A percentile compares a stretch with the other conserved stretches of the same genome.
These are phyloP conservation scores for Paracoccidioides brasiliensis DNA, from an alignment of 2,329 filamentous ascomycete species.

Conservation along the genomic window DNA sequence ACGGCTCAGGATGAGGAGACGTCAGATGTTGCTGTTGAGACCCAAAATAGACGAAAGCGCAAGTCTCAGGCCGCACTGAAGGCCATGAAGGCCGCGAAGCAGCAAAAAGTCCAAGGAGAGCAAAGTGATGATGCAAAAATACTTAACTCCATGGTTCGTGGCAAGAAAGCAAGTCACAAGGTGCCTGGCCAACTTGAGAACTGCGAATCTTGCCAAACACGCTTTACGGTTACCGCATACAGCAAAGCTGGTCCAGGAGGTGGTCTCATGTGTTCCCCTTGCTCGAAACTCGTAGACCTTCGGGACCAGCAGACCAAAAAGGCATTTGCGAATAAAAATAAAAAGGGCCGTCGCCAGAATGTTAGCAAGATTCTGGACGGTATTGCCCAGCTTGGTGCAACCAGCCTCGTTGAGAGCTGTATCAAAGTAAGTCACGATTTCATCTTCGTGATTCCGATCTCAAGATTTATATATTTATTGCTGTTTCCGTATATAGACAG, in stretches of 20 bases:
- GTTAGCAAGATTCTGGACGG: slow-evolving; percentile 82
- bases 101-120: slow-evolving; percentile 23
- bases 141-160: slow-evolving; percentile 41
- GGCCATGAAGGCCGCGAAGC: slow-evolving; percentile 39
- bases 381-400: slow-evolving; percentile 31
- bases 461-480: background rate
- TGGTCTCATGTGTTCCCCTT: slow-evolving; percentile 71
- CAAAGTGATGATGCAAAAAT: slow-evolving; percentile 35
- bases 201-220: slow-evolving; percentile 70
- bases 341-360: slow-evolving; percentile 55
- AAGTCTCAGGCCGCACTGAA: slow-evolving; percentile 36
- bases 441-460: background rate
- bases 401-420: slow-evolving; percentile 41
- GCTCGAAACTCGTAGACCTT: slow-evolving; percentile 55
- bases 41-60: slow-evolving; percentile 44
- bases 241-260: slow-evolving; percentile 70
- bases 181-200: slow-evolving; percentile 79
- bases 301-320: slow-evolving; percentile 45
- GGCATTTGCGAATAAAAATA: slow-evolving; percentile 40
- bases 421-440: slow-evolving; percentile 35
- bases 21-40: slow-evolving; percentile 31
- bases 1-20: slow-evolving; percentile 23
- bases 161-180: slow-evolving; percentile 37
- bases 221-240: slow-evolving; percentile 88
- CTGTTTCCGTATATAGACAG: slow-evolving; percentile 31